Conservation (phyloP, 164 flowering plant species). For the Tetracentron sinense region DNA sequence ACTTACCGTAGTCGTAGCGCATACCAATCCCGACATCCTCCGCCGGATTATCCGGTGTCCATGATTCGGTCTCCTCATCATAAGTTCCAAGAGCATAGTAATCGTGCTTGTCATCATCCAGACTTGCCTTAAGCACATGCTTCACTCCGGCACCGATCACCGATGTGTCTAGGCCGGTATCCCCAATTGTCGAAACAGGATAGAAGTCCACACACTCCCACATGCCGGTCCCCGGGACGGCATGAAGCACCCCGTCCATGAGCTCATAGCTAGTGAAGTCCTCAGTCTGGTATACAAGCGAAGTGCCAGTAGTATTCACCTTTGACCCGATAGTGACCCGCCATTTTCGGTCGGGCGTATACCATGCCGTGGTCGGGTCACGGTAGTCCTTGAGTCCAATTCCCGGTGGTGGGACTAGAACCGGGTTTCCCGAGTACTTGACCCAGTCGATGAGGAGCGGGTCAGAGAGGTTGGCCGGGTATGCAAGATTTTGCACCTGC, state of each 20-base stretch:
- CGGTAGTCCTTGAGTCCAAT: constrained; percentile 36
- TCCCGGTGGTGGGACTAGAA: constrained; percentile 39
- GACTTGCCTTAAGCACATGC: constrained; percentile 63
- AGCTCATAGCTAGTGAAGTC: constrained; percentile 34
- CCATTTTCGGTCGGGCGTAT: constrained; percentile 43
- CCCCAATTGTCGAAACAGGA: constrained; percentile 37
- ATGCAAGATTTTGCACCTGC: constrained; percentile 75
- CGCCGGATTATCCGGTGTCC: constrained; percentile 56
- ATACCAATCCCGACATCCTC: constrained; percentile 58
- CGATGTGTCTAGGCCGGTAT: constrained; percentile 44
- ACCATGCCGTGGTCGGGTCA: constrained; percentile 63
- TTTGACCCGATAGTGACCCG: constrained; percentile 43
- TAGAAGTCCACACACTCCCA: constrained; percentile 80
- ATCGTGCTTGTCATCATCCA: constrained; percentile 64
- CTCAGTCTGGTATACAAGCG: constrained; percentile 36
- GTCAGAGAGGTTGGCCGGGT: constrained; percentile 59
- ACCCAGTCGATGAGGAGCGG: constrained; percentile 70
- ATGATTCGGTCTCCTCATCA: constrained; percentile 22
- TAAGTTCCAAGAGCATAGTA: constrained; percentile 74
- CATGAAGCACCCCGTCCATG: constrained; percentile 35
- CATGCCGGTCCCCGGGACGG: constrained; percentile 73
- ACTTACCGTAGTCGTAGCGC: constrained; percentile 47
- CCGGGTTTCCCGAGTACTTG: constrained; percentile 51
- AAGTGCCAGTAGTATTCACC: constrained; percentile 31
- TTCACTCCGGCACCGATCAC: constrained; percentile 40